Percentiles rank a stretch among this genome's conserved stretches.
These are phyloP conservation scores for Citrus reticulata DNA, from an alignment of 345 rosid genomes.

Conservation along the genomic window DNA sequence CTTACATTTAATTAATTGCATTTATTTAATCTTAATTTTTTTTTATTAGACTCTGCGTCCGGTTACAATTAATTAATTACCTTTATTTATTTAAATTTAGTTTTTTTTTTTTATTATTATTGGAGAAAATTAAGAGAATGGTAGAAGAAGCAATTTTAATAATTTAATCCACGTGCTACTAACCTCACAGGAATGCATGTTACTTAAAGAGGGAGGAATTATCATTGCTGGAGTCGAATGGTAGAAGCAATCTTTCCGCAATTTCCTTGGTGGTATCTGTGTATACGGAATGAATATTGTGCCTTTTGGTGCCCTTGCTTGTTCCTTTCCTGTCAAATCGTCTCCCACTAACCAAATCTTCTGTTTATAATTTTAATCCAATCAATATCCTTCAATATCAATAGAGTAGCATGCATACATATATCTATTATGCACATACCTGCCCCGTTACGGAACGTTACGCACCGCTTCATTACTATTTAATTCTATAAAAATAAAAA, in stretches of 20 bases:
- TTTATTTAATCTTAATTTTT: no score
- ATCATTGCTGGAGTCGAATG: constrained; percentile 52
- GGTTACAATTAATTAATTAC: no score
- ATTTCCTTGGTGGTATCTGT: constrained; percentile 46
- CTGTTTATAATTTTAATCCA: no score
- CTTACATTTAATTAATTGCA: no score
- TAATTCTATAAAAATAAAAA: background rate
- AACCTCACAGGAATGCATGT: constrained; percentile 69
- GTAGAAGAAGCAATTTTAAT: no score
- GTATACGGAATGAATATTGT: constrained; percentile 48
- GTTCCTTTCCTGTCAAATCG: constrained; percentile 43
- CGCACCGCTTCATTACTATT: background rate
- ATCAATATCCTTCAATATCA: no score
- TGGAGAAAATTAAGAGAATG: no score
- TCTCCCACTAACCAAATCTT: constrained; percentile 72
- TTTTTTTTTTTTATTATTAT: no score
- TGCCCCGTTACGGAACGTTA: no score
- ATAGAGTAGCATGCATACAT: no score
- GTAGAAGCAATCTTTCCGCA: constrained; percentile 56
- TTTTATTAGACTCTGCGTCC: constrained; percentile 22
- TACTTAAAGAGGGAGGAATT: constrained; percentile 44
- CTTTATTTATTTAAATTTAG: no score
- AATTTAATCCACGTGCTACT: background rate
- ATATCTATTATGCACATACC: no score
- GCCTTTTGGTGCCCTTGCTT: constrained; percentile 42